These are phyloP conservation scores for Esteya vermicola DNA, from an alignment of 2,329 filamentous ascomycete genomes.

Conservation along the genomic window DNA sequence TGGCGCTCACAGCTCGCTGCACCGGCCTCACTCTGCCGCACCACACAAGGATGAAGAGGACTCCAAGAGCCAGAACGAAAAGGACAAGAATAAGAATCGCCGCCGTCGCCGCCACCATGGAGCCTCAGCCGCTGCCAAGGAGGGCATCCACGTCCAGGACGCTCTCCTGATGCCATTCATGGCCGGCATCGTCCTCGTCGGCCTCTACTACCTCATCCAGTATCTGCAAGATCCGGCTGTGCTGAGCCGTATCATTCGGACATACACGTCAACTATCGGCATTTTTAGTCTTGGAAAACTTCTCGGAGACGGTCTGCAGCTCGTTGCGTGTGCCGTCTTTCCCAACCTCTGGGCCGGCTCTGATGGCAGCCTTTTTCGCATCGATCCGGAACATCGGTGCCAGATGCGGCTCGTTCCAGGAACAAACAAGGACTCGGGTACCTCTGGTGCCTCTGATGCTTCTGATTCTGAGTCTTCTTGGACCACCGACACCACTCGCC, in stretches of 20 bases:
- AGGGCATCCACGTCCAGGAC: constrained; percentile 59
- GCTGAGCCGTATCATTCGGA: constrained; percentile 68
- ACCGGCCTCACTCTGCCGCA: constrained; percentile 66
- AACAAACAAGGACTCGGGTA: no score
- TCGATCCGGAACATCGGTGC: constrained; percentile 25
- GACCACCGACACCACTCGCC: constrained; percentile 16
- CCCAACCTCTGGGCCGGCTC: constrained; percentile 49
- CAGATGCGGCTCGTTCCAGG: constrained; percentile 16
- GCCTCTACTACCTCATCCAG: constrained; percentile 79
- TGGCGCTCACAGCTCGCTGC: constrained; percentile 72
- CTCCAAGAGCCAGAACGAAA: constrained; percentile 23
- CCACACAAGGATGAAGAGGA: constrained; percentile 31
- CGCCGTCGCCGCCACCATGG: background rate
- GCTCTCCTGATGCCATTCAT: constrained; percentile 74
- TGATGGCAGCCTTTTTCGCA: constrained; percentile 20
- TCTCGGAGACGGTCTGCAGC: constrained; percentile 54
- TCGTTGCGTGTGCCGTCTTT: constrained; percentile 54
- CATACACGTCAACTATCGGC: constrained; percentile 70
- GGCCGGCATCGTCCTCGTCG: constrained; percentile 54
- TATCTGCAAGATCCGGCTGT: constrained; percentile 71
- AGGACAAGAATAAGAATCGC: constrained; percentile 2
- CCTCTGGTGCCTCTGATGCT: no score
- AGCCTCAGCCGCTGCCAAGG: constrained; percentile 10
- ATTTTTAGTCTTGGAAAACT: constrained; percentile 64
- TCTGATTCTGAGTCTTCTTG: constrained; percentile 2